Base-by-base conservation (phyloP, 2,329 filamentous ascomycete genomes). In the Exserohilum turcica region DNA sequence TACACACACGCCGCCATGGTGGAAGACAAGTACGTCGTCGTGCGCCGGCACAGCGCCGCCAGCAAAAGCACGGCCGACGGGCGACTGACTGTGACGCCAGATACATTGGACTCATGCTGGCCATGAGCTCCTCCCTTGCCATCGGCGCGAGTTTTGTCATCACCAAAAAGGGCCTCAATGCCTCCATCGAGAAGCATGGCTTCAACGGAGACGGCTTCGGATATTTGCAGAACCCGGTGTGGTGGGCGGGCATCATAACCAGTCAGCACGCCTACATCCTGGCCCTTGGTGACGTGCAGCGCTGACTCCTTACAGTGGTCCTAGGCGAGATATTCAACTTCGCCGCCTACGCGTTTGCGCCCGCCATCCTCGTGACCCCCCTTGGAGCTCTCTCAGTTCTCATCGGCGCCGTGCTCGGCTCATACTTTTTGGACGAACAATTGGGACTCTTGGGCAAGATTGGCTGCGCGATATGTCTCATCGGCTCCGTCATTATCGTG, bases 151-250 rank as follows among this genome's bases (percentile, higher is more conserved):
- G 92, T 83, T 99, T 99, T 76, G 93, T 99, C 65, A 97, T 99
- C 70, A 99, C 95, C 42, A 99, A 99, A 80, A 97, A 97, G 89
- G 93, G 93, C 62, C 83, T 99, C 65, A 91, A 92, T 75, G 90
- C 96, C 76, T 91, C 92, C 60, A 91, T 90, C 71, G 88, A 96
- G 77, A 85, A 86, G 67, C 92, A 97, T 78, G 95, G 94, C 42
- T 99, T 97, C 72, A 92, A 97, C 74, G 94, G 95, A 65, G 94
- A 97, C 67, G 94, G 94, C 52, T 99, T 90, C 75, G 88, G 91
- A 72, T 99, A 99, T 76, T 77, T 99, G 52, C 90, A 88, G 74
- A 97, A 90, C 74, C 92, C 93, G n/a, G 82, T 93, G 66, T 99
- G 94, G 94, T 99, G 94, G 94, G 90, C 85, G 53, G 94, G 94